These are phyloP conservation scores for Neofusicoccum kwambonambiense DNA, from an alignment of 2,329 filamentous ascomycete species.

Conservation along the genomic window DNA sequence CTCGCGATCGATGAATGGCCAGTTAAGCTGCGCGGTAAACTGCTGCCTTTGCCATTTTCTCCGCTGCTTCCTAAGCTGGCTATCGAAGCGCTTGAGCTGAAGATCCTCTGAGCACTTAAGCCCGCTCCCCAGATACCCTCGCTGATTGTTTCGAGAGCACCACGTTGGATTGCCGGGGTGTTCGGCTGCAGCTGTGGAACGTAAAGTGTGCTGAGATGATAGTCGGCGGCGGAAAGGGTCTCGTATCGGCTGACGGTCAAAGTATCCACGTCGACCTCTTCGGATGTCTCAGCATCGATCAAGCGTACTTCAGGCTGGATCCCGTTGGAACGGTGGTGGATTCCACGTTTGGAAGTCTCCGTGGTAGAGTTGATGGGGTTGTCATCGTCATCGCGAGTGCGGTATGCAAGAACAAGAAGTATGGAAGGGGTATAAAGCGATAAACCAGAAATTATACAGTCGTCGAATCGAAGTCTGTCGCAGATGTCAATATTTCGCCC, in stretches of 20 bases:
- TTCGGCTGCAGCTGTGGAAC: conserved; percentile 63
- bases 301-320: conserved; percentile 84
- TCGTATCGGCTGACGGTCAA: conserved; percentile 85
- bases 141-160: conserved; percentile 74
- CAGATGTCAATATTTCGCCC: conserved; percentile 30
- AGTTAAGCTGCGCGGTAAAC: conserved; percentile 22
- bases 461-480: conserved; percentile 74
- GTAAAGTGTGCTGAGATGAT: conserved; percentile 82
- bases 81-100: conserved; percentile 82
- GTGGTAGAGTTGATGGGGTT: conserved; percentile 54
- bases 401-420: conserved; percentile 87
- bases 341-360: conserved; percentile 56
- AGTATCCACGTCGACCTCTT: conserved; percentile 83
- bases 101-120: conserved; percentile 80
- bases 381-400: conserved; percentile 70
- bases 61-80: conserved; percentile 44
- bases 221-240: conserved; percentile 81
- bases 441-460: conserved; percentile 96
- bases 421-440: conserved; percentile 92
- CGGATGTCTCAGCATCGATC: conserved; percentile 80
- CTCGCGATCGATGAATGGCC: not conserved
- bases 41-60: conserved; percentile 27
- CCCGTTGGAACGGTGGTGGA: conserved; percentile 72
- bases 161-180: conserved; percentile 60
- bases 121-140: conserved; percentile 86